Evolutionary conservation across 1,139 yeast species (phyloP), one percentile per base, ranked within the genome.

Genomic region (Protomyces lactucae-debilis): DNA sequence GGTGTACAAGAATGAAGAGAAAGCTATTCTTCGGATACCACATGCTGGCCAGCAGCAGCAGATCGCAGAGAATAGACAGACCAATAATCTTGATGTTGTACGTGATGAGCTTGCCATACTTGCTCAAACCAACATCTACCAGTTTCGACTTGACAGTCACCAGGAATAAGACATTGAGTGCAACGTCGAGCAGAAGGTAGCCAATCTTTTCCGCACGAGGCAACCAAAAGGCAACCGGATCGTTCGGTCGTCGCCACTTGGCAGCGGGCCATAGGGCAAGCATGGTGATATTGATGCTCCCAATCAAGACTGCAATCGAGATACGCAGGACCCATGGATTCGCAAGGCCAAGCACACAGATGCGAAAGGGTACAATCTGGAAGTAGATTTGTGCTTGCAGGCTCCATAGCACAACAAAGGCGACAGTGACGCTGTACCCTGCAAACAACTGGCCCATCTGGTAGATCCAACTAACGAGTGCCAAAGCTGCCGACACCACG

Each of bases 1-100:
- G 60, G 21, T 56, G 60, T 32, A 56, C 39, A 28, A 56, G 35
- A 53, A 56, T 56, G 35, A 56, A 56, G 46, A 56, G 45, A 21
- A n/a, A 25, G 53, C 39, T 35, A 46, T 56, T 56, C 40, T 12
- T 23, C 1, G 60, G 60, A 14, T 46, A 56, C 60, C 60, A 56
- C 40, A 40, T 39, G 43, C 48, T 56, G 5, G 32, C 60, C 45
- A 56, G 35, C 35, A 56, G 48, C 8, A 56, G 32, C 5, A 39
- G 21, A 36, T 56, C 60, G 37, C 60, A 56, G 5, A 46, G 5
- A 14, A 56, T 21, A 3, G 60, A 56, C 9, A 56, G 23, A 12
- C 36, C 45, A 1, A 48, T 56, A 35, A 56, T 36, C 6, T 25
- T 28, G 23, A 56, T 16, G 32, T 56, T 56, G 54, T 56, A 48